phyloP scores from a whole-genome alignment of 2,329 filamentous ascomycete species.

The Emericellopsis cladophorae region DNA sequence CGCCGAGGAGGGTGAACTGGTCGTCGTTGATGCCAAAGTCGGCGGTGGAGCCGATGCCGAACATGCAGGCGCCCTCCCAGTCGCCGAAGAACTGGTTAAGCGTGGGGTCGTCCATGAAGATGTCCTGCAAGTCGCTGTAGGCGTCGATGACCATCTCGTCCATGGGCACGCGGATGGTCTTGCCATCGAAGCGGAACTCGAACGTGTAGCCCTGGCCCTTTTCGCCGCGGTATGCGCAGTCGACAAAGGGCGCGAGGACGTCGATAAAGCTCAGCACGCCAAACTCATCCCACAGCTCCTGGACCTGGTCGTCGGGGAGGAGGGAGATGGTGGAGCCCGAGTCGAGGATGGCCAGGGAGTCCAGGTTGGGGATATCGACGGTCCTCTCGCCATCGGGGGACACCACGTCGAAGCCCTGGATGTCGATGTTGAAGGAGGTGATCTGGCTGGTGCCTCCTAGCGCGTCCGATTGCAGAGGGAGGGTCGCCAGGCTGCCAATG shows the following conservation, averaged over 20 bases:
- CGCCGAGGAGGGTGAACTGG: conserved; percentile 36
- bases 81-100: conserved; percentile 18
- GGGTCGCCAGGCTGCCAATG: conserved; percentile 30
- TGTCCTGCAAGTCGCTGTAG: conserved; percentile 21
- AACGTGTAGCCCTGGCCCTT: conserved; percentile 31
- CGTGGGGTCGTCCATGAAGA: conserved; percentile 17
- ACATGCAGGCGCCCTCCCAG: conserved; percentile 34
- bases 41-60: conserved; percentile 35
- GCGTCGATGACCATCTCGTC: conserved; percentile 37
- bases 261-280: conserved; percentile 29
- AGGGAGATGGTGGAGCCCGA: conserved; percentile 62
- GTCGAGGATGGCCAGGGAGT: conserved; percentile 53
- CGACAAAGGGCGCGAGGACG: conserved; percentile 34
- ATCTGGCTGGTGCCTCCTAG: conserved; percentile 25
- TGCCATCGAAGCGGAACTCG: conserved; percentile 36
- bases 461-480: conserved; percentile 33
- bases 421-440: conserved; percentile 20
- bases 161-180: conserved; percentile 35
- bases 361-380: conserved; percentile 20
- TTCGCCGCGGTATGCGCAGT: conserved; percentile 34
- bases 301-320: conserved; percentile 47
- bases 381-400: conserved; percentile 11
- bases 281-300: conserved; percentile 35
- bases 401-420: conserved; percentile 24
- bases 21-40: conserved; percentile 15